Conservation (phyloP, 352 stramenopile genomes). For the Phytopythium sindhum region DNA sequence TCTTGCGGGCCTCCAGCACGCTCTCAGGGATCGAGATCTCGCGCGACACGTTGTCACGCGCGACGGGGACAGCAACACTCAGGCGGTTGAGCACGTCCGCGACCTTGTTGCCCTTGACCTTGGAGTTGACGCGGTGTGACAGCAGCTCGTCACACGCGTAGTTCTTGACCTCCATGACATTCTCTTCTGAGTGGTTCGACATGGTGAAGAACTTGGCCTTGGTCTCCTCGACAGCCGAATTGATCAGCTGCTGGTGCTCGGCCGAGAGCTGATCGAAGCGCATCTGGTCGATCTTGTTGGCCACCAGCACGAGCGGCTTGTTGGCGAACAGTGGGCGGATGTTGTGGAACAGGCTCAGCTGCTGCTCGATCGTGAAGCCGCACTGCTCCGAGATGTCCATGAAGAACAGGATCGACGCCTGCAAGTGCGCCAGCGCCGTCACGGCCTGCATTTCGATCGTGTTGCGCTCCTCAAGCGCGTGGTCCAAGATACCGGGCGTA, state of each 20-base stretch:
- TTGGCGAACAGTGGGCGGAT: constrained; percentile 99
- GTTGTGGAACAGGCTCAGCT: constrained; percentile 96
- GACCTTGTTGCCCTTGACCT: constrained; percentile 95
- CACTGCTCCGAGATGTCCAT: constrained; percentile 99
- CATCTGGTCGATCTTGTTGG: constrained; percentile 99
- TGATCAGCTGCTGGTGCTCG: constrained; percentile 82
- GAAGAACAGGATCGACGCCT: constrained; percentile 99
- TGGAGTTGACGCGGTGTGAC: constrained; percentile 91
- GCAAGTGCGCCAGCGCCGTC: constrained; percentile 98
- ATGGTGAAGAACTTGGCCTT: constrained; percentile 96
- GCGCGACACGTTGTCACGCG: constrained; percentile 89
- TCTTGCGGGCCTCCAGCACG: constrained; percentile 84
- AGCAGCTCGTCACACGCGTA: constrained; percentile 96
- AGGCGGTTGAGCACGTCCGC: constrained; percentile 95
- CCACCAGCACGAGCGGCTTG: constrained; percentile 98
- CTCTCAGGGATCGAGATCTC: constrained; percentile 92
- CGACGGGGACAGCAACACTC: constrained; percentile 93
- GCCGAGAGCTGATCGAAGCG: constrained; percentile 88
- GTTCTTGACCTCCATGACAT: constrained; percentile 94
- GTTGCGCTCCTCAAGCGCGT: constrained; percentile 99
- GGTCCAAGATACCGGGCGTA: constrained; percentile 99
- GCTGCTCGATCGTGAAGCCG: constrained; percentile 98
- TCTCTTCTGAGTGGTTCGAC: constrained; percentile 97
- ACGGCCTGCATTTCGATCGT: constrained; percentile 99
- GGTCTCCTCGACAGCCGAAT: constrained; percentile 59